phyloP scores from a whole-genome alignment of 164 flowering plant genomes.

The Cinnamomum micranthum region DNA sequence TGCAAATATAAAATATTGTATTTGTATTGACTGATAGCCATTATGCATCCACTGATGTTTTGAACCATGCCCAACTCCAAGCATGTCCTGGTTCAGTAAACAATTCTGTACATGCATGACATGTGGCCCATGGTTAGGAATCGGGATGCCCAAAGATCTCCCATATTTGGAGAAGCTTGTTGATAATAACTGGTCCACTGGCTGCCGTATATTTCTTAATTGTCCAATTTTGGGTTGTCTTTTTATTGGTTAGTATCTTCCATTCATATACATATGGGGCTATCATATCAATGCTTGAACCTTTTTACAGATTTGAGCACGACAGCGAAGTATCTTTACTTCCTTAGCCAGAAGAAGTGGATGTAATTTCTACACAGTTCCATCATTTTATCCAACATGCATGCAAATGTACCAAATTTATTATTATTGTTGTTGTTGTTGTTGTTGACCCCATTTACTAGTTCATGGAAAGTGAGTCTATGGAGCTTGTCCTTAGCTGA shows the following conservation, averaged over 20 bases:
- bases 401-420: not conserved
- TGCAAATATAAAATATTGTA: no score
- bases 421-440: no score
- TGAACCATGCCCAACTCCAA: no score
- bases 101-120: no score
- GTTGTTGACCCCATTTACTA: not conserved
- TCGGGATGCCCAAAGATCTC: not conserved
- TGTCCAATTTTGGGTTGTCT: not conserved
- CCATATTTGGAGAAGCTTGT: not conserved
- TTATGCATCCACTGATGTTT: no score
- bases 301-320: not conserved
- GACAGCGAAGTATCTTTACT: not conserved
- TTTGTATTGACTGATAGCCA: no score
- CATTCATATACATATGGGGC: not conserved
- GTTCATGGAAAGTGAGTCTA: not conserved
- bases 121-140: no score
- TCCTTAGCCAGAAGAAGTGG: not conserved
- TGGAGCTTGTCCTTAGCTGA: not conserved
- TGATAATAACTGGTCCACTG: no score
- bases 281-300: no score
- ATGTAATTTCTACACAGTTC: not conserved
- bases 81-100: no score
- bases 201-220: conserved; percentile 1
- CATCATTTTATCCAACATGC: not conserved
- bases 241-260: not conserved